Evolutionary conservation across 768 basidiomycete genomes (phyloP), one percentile per base, ranked within the genome.

Genomic region (Mycena vulgaris): DNA sequence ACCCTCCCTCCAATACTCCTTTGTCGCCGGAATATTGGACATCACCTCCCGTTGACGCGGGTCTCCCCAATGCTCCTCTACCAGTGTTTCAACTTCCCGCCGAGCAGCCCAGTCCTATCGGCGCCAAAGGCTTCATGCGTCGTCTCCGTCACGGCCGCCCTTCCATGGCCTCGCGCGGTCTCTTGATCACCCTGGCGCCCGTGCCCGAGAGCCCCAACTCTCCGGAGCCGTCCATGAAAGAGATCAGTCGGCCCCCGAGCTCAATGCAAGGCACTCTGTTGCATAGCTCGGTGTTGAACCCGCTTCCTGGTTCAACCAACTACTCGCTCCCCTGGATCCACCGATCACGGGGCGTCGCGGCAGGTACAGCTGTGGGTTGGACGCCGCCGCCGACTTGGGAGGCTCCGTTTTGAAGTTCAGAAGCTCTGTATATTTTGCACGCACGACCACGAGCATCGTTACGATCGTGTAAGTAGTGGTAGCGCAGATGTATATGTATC

Each of bases 101-200:
- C 45, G 19, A 9, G 9, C 53, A 42, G 8, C 16, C 35, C 35
- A 25, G 31, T 33, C n/a, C 25, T 23, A 64, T 69, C 49, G 21
- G 57, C 51, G 68, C 63, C 30, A 69, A 69, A n/a, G 68, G 68
- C 30, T 69, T 69, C 48, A 69, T 69, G 68, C 35, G 68, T 23
- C 68, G 68, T 17, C 49, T 64, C 5, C 48, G 63, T 4, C 56
- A 39, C 25, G 68, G 57, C 19, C 68, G 62, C 5, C 67, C 60
- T 1, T 68, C 67, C 10, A 28, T 62, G 52, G 68, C 68, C 5
- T 64, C 68, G 58, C 68, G 57, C n/a, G 68, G 68, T 5, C 57
- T 69, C 9, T n/a, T 69, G 10, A 69, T 63, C n/a, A 69, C 68
- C 5, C 63, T 69, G 0, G 49, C 62, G 17, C 68, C 68, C 5